Percentiles rank a stretch among this genome's conserved stretches.
Evolutionary conservation across 148 eudicot genomes (phyloP).

Genomic region (Diospyros lotus): DNA sequence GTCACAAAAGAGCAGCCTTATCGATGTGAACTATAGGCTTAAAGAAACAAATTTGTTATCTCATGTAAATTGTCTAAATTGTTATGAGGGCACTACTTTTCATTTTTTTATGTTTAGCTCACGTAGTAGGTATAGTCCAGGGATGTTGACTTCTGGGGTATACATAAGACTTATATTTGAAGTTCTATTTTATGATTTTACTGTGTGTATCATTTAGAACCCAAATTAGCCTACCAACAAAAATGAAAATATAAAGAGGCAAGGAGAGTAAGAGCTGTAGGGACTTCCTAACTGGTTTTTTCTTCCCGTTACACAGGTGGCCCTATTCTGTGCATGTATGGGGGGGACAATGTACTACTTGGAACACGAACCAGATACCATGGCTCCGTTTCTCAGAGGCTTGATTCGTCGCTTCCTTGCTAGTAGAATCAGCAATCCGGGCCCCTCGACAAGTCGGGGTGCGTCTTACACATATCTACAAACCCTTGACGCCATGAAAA

Average conservation of each 20-base stretch:
- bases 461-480: constrained; percentile 67
- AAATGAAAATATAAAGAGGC: neutral
- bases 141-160: neutral
- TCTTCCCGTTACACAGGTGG: constrained; percentile 45
- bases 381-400: constrained; percentile 90
- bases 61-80: too few relatives aligned
- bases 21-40: too few relatives aligned
- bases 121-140: neutral
- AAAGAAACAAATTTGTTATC: too few relatives aligned
- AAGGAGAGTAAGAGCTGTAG: neutral
- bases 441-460: constrained; percentile 45
- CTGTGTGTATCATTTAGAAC: neutral
- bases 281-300: constrained; percentile 2
- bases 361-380: constrained; percentile 89
- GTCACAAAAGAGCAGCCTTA: too few relatives aligned
- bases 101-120: neutral
- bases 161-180: neutral
- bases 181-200: neutral
- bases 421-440: constrained; percentile 78
- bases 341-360: constrained; percentile 94
- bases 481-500: constrained; percentile 51
- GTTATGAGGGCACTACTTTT: too few relatives aligned
- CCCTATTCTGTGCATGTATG: constrained; percentile 90
- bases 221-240: neutral
- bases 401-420: constrained; percentile 86